Conservation (phyloP, 1,139 yeast genomes). For the Candida neerlandica region DNA sequence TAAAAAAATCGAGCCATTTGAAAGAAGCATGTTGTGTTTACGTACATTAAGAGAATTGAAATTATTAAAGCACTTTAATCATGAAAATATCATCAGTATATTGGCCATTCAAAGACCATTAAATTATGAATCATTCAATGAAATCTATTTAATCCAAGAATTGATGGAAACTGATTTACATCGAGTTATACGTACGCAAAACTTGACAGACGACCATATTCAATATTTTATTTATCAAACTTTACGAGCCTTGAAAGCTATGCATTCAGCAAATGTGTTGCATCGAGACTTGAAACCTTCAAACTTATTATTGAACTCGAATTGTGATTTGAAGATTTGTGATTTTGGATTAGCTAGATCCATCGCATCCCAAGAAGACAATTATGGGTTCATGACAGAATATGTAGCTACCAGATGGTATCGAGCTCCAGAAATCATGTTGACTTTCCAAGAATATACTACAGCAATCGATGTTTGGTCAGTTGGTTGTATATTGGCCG, state of each 20-base stretch:
- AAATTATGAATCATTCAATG: slow-evolving; percentile 48
- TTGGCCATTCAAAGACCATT: slow-evolving; percentile 43
- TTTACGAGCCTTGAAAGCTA: slow-evolving; percentile 60
- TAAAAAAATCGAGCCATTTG: slow-evolving; percentile 45
- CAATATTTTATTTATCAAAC: slow-evolving; percentile 71
- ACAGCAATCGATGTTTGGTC: slow-evolving; percentile 80
- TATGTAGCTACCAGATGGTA: slow-evolving; percentile 84
- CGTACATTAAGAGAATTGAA: slow-evolving; percentile 47
- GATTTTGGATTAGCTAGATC: slow-evolving; percentile 58
- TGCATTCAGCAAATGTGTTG: slow-evolving; percentile 58
- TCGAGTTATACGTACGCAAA: slow-evolving; percentile 55
- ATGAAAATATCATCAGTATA: slow-evolving; percentile 44
- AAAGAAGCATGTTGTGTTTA: slow-evolving; percentile 37
- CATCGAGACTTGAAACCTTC: slow-evolving; percentile 46
- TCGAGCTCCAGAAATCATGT: slow-evolving; percentile 78
- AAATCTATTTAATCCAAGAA: slow-evolving; percentile 71
- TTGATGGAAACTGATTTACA: slow-evolving; percentile 72
- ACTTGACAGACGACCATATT: slow-evolving; percentile 62
- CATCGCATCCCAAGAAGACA: slow-evolving; percentile 37
- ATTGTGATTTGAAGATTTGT: slow-evolving; percentile 50
- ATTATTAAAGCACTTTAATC: slow-evolving; percentile 35
- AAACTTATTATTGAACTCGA: slow-evolving; percentile 35
- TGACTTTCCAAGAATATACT: slow-evolving; percentile 67
- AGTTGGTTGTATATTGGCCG: slow-evolving; percentile 76
- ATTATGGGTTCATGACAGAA: slow-evolving; percentile 54